These are phyloP conservation scores for Ambrosia trifida DNA, from an alignment of 129 eudicot species.

Conservation along the genomic window DNA sequence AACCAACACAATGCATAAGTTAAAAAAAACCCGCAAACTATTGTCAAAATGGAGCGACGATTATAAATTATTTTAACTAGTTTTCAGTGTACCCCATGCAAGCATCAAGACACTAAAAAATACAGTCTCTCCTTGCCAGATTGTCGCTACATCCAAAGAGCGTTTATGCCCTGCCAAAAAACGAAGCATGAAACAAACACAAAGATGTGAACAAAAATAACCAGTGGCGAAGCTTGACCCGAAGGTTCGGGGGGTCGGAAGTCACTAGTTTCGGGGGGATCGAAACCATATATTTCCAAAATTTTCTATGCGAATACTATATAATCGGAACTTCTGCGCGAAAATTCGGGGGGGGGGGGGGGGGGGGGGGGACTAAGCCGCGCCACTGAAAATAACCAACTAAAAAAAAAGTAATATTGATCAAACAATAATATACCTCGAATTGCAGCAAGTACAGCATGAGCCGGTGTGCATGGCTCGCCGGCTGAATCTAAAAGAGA, in stretches of 20 bases:
- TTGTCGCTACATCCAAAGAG: slow-evolving; percentile 79
- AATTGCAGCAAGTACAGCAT: slow-evolving; percentile 72
- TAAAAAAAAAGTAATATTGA: background rate
- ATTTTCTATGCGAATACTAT: no score
- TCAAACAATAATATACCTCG: slow-evolving; percentile 47
- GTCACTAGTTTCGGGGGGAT: no score
- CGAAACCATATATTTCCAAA: no score
- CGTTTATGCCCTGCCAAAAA: slow-evolving; percentile 71
- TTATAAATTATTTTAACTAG: background rate
- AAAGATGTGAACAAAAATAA: no score
- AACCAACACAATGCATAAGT: background rate
- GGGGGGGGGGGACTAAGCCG: no score
- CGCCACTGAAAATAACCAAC: background rate
- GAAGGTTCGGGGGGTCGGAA: no score
- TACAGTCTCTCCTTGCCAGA: slow-evolving; percentile 69
- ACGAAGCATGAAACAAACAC: slow-evolving; percentile 9
- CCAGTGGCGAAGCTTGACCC: no score
- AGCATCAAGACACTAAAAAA: slow-evolving; percentile 85
- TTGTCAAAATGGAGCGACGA: slow-evolving; percentile 6
- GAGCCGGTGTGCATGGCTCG: slow-evolving; percentile 64
- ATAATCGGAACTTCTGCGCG: no score
- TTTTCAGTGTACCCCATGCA: slow-evolving; percentile 80
- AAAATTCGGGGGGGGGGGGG: no score
- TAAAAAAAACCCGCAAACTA: background rate
- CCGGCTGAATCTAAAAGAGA: slow-evolving; percentile 89